Evolutionary conservation across 139 green algal species (phyloP).

Genomic region (Picochlorum sp.): DNA sequence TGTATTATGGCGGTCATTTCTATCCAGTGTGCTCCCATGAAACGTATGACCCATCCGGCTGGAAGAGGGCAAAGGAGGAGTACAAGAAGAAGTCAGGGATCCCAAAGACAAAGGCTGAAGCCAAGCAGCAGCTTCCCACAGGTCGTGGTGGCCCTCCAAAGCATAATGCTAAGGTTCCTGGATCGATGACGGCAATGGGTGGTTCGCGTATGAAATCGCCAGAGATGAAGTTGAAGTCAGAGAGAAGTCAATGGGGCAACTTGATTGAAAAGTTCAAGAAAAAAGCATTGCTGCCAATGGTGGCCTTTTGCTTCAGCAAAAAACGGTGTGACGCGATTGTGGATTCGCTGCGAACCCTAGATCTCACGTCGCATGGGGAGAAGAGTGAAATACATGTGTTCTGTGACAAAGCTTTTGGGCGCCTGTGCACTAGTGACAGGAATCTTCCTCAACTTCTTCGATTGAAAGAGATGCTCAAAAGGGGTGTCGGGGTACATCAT

Average conservation of each 20-base stretch:
- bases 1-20: constrained; percentile 80
- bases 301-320: constrained; percentile 88
- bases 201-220: constrained; percentile 9
- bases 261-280: constrained; percentile 61
- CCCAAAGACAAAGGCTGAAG: constrained; percentile 37
- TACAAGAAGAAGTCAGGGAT: constrained; percentile 28
- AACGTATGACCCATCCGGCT: constrained; percentile 27
- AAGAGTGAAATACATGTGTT: constrained; percentile 63
- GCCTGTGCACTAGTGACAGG: constrained; percentile 66
- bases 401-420: constrained; percentile 36
- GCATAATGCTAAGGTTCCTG: constrained; percentile 15
- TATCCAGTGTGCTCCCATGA: constrained; percentile 33
- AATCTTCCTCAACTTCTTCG: constrained; percentile 78
- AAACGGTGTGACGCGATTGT: constrained; percentile 56
- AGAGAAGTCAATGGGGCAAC: constrained; percentile 56
- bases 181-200: not conserved
- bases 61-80: constrained; percentile 10
- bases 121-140: constrained; percentile 38
- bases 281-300: constrained; percentile 61
- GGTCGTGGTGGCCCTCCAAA: constrained; percentile 31
- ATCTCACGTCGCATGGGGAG: constrained; percentile 63
- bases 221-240: constrained; percentile 25
- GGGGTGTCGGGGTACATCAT: constrained; percentile 90
- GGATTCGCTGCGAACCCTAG: constrained; percentile 43
- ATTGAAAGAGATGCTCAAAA: constrained; percentile 73